Evolutionary conservation across 1,284 basidiomycete genomes (phyloP).

Genomic region (Naganishia albida): DNA sequence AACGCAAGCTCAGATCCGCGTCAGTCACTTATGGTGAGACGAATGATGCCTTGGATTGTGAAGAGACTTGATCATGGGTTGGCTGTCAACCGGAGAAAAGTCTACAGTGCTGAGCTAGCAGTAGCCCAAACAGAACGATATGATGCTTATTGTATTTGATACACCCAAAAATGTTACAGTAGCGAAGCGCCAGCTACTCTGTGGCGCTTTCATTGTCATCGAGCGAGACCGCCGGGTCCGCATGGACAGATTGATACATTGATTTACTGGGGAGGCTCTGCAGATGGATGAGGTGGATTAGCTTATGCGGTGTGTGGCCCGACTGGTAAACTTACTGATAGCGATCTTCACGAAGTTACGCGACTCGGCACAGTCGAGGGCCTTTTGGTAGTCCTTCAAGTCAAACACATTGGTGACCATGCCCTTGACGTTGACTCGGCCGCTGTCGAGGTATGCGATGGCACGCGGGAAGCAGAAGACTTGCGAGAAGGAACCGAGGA

Average conservation of each 20-base stretch:
- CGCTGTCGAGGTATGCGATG: conserved; percentile 79
- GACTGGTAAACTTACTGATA: conserved; percentile 7
- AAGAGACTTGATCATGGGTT: too few relatives aligned
- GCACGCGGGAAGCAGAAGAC: conserved; percentile 83
- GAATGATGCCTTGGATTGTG: too few relatives aligned
- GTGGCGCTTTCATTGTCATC: too few relatives aligned
- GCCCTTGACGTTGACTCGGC: conserved; percentile 76
- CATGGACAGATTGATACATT: neutral
- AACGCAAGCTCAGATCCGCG: too few relatives aligned
- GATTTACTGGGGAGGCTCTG: conserved; percentile 22
- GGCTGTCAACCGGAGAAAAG: too few relatives aligned
- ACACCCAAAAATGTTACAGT: conserved; percentile 1
- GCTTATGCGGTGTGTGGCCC: neutral
- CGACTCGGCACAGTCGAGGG: conserved; percentile 64
- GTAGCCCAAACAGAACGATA: too few relatives aligned
- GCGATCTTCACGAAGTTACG: conserved; percentile 27
- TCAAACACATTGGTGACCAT: conserved; percentile 78
- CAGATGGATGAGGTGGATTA: neutral
- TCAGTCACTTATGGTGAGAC: too few relatives aligned
- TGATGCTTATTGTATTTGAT: too few relatives aligned
- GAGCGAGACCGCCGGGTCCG: too few relatives aligned
- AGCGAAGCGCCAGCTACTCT: too few relatives aligned
- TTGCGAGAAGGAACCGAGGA: conserved; percentile 83
- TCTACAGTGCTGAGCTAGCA: too few relatives aligned
- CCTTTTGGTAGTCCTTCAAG: conserved; percentile 74